Conservation (phyloP, 164 flowering plant genomes). For the Berberis thunbergii region DNA sequence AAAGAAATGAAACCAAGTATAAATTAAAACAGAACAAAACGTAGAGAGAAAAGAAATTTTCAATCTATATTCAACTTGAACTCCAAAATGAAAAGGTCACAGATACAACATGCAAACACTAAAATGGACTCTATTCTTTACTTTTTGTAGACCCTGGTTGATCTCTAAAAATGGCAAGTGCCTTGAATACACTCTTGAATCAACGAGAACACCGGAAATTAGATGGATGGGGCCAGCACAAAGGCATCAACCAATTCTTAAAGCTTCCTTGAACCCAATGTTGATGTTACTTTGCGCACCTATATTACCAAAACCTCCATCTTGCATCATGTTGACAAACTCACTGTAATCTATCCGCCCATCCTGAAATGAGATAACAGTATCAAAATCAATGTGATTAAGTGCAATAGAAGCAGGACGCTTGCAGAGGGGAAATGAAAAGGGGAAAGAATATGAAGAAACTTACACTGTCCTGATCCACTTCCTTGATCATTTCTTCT, state of each 20-base stretch:
- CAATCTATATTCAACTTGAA: no score
- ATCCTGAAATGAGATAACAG: slow-evolving; percentile 8
- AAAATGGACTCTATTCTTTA: no score
- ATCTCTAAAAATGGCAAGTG: no score
- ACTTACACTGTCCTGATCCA: slow-evolving; percentile 17
- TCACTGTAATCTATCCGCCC: slow-evolving; percentile 17
- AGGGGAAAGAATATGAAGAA: not conserved
- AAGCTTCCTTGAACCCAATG: slow-evolving; percentile 7
- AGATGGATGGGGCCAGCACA: no score
- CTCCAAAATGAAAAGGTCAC: no score
- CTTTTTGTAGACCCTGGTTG: no score
- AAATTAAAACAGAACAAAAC: no score
- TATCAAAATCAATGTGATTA: not conserved
- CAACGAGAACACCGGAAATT: no score
- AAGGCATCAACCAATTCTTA: slow-evolving; percentile 5
- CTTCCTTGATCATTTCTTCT: slow-evolving; percentile 13
- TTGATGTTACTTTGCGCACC: not conserved
- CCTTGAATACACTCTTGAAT: no score
- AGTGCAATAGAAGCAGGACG: not conserved
- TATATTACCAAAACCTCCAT: slow-evolving; percentile 5
- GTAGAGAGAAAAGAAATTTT: no score
- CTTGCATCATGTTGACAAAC: slow-evolving; percentile 19
- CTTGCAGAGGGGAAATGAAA: not conserved
- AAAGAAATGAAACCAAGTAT: no score
- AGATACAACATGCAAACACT: no score